Evolutionary conservation across 164 flowering plant species (phyloP), one percentile per base, ranked within the genome.

Genomic region (Saururus chinensis): DNA sequence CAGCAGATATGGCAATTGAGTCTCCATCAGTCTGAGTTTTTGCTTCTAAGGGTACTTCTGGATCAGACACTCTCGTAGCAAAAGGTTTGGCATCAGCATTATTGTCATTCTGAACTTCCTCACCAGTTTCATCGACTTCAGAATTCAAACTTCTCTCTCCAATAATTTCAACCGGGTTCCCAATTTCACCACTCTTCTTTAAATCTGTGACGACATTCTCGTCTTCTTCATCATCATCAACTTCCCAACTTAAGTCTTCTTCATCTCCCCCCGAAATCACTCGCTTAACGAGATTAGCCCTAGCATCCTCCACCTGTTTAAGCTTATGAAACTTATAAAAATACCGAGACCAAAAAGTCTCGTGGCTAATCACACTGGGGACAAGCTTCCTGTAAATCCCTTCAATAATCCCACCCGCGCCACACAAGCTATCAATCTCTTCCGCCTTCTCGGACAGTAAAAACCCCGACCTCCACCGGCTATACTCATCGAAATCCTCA

Each of bases 171-270:
- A 63, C 61, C 63, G 51, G 13, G 19, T 59, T 24, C 21, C 40
- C 53, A 22, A 40, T 49, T 19, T n/a, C 16, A 4, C 40, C 70
- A 30, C 1, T 10, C 1, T 68, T 51, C 49, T 22, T 49, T 40
- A n/a, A 30, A 13, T 54, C 67, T 40, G 2, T 17, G 19, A 42
- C 56, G n/a, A 53, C 42, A 10, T 37, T 23, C 1, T 42, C 17
- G 24, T 53, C 65, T 64, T 57, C 60, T 19, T 77, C 82, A 1
- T 76, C 89, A 20, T 88, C 96, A 22, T 89, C 92, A 57, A 85
- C 79, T 69, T 89, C 96, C 96, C 96, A 89, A 64, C 87, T 82
- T 74, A 89, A 78, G 19, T 87, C 89, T 68, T 89, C 96, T 23
- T 89, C 92, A 19, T 83, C 89, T 9, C 81, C 88, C 35, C 80